phyloP scores from a whole-genome alignment of 345 rosid species.

The Geranium brycei region DNA sequence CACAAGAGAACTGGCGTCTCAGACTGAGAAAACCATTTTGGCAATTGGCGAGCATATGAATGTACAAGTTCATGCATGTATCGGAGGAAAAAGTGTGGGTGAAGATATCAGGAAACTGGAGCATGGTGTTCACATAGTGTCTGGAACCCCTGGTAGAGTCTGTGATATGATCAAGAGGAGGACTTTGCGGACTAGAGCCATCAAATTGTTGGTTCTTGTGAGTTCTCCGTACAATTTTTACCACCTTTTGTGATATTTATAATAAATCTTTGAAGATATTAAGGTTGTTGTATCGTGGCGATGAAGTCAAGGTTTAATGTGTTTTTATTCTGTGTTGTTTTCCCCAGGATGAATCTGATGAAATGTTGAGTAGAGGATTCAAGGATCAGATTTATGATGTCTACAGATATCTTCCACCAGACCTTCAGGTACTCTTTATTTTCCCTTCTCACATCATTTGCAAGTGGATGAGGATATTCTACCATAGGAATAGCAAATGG shows the following conservation, averaged over 20 bases:
- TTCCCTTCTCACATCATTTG: no score
- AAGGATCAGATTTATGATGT: slow-evolving; percentile 97
- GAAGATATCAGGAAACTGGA: slow-evolving; percentile 82
- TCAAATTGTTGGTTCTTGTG: slow-evolving; percentile 28
- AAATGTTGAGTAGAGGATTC: slow-evolving; percentile 98
- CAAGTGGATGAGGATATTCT: no score
- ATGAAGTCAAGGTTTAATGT: background rate
- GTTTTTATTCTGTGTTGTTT: background rate
- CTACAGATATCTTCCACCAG: slow-evolving; percentile 91
- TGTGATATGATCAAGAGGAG: slow-evolving; percentile 98
- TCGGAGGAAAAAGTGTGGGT: slow-evolving; percentile 96
- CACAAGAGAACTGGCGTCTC: slow-evolving; percentile 83
- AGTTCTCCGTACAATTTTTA: background rate
- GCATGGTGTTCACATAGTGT: slow-evolving; percentile 62
- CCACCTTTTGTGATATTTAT: no score
- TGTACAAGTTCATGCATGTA: slow-evolving; percentile 72
- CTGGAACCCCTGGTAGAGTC: slow-evolving; percentile 97
- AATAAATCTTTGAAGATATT: no score
- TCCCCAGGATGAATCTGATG: slow-evolving; percentile 76
- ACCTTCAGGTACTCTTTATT: slow-evolving; percentile 61
- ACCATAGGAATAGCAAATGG: no score
- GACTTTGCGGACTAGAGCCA: slow-evolving; percentile 78
- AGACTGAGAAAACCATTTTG: slow-evolving; percentile 72
- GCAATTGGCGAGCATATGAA: slow-evolving; percentile 63
- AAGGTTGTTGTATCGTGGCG: background rate